Conservation (phyloP, 768 basidiomycete genomes). For the Russula abietina region DNA sequence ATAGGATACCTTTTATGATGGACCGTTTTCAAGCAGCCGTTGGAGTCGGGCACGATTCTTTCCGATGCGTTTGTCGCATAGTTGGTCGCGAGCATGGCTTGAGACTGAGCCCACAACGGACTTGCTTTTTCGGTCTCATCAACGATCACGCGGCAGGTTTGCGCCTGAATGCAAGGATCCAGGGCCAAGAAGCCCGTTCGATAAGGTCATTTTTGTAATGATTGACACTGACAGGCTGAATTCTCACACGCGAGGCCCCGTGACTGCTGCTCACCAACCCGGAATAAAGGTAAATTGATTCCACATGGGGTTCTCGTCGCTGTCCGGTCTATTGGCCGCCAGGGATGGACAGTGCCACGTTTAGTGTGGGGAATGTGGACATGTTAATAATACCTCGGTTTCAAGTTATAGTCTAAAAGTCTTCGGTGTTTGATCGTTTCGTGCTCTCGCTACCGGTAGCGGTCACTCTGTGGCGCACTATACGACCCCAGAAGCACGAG, state of each 20-base stretch:
- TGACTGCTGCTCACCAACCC: not conserved
- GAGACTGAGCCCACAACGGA: not conserved
- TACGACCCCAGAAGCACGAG: too few species aligned
- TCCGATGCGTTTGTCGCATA: too few species aligned
- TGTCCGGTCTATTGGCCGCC: not conserved
- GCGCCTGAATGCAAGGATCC: not conserved
- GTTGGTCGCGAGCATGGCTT: too few species aligned
- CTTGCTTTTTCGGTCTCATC: not conserved
- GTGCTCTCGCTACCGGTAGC: too few species aligned
- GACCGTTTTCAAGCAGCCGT: not conserved
- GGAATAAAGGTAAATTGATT: not conserved
- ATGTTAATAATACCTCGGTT: not conserved
- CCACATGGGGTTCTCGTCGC: not conserved
- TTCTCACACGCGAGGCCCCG: not conserved
- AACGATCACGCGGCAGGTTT: not conserved
- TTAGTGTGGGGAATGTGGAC: too few species aligned
- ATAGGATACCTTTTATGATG: not conserved
- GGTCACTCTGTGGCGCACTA: too few species aligned
- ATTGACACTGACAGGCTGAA: not conserved
- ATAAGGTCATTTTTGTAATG: not conserved
- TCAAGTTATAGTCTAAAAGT: too few species aligned
- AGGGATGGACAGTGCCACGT: not conserved
- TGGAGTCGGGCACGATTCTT: not conserved
- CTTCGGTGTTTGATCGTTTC: too few species aligned
- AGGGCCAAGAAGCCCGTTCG: not conserved